A percentile compares a stretch with the other conserved stretches of the same genome.
Conservation (phyloP, 1,284 basidiomycete genomes). For the Ceratobasidium sp. region DNA sequence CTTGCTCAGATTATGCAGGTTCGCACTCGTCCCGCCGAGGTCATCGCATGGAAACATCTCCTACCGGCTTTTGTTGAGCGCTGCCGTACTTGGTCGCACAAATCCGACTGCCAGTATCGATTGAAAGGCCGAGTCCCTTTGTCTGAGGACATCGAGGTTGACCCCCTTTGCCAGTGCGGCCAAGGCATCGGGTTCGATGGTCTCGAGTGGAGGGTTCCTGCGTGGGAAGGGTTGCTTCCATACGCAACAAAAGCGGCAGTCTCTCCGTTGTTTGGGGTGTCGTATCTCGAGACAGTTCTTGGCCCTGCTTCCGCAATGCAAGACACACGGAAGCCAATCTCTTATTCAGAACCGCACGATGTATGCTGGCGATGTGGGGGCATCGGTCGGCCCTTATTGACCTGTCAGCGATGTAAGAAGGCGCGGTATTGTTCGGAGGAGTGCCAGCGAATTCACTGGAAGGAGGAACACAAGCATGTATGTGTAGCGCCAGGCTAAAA, state of each 20-base stretch:
- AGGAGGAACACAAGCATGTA: conserved; percentile 7
- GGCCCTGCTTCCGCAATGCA: conserved; percentile 1
- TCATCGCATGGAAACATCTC: conserved; percentile 1
- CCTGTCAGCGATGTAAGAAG: conserved; percentile 14
- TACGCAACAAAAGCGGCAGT: conserved; percentile 12
- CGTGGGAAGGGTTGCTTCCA: not conserved
- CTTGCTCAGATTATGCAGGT: not conserved
- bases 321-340: not conserved
- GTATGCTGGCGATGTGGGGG: conserved; percentile 20
- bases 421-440: conserved; percentile 16
- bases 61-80: conserved; percentile 7
- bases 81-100: conserved; percentile 13
- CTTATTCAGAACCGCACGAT: not conserved
- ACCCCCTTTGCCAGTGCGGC: conserved; percentile 14
- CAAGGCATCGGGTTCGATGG: conserved; percentile 13
- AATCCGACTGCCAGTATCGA: conserved; percentile 18
- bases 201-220: conserved; percentile 6
- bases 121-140: not conserved
- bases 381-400: not conserved
- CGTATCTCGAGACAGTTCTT: conserved; percentile 8
- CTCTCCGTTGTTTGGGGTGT: conserved; percentile 13
- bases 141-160: not conserved
- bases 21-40: not conserved
- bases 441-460: conserved; percentile 26
- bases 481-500: no score